Base-by-base conservation (phyloP, 139 green algal genomes). In the Klebsormidium nitens region DNA sequence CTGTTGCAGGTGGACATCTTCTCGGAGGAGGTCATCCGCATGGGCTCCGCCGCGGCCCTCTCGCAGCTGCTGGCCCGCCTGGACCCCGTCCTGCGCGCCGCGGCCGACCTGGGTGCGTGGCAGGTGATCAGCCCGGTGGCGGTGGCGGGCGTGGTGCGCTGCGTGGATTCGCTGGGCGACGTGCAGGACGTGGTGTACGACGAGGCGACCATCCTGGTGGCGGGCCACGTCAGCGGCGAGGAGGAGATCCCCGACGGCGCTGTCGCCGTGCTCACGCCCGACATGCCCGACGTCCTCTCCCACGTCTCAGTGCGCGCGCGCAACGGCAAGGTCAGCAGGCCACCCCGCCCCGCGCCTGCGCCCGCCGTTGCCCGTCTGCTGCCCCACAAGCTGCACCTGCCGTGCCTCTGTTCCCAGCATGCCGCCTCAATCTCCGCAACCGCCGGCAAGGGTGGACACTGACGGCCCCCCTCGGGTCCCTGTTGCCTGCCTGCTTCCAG, bases 1-100 rank as follows among this genome's bases (percentile, higher is more conserved):
- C n/a, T n/a, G n/a, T n/a, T n/a, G n/a, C 64, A 97, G 93, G 90
- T 93, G n/a, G 76, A 91, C 31, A 81, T 97, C 34, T 98, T 98
- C 72, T 83, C 90, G 0, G 93, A 97, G 77, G 91, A 83, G 64
- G 42, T 85, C 26, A 56, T 85, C 1, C 37, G 77, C 0, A 59
- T 46, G 5, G 72, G 68, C 5, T 57, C 72, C 2, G 84, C 81
- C 14, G 87, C 88, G 3, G 80, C 88, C 0, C 69, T 92, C 17
- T 83, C 85, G 0, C 78, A 88, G 73, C 75, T 92, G 47, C 64
- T 87, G 31, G 77, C 81, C 1, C 56, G 69, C 3, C 29, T 91
- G 3, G 86, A 91, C 69, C 84, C 86, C 2, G 23, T 56, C 31
- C 61, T 85, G 19, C 59, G 76, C 28, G 37, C 65, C 38, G 47